These are phyloP conservation scores for Celoporthe dispersa DNA, from an alignment of 2,329 filamentous ascomycete species.

Conservation along the genomic window DNA sequence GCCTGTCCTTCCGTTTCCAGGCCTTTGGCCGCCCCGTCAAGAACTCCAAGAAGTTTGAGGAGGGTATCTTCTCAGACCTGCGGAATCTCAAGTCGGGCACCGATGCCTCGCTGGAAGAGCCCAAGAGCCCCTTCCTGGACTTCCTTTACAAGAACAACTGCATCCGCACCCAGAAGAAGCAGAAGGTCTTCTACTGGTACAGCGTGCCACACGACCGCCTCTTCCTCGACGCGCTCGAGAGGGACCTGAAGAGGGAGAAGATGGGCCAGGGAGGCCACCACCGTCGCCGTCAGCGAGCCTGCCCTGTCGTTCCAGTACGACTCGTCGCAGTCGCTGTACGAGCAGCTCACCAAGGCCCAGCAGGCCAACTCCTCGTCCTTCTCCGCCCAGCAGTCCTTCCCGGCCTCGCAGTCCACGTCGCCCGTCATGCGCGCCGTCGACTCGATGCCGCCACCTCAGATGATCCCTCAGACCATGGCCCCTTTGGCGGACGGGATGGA, in stretches of 20 bases:
- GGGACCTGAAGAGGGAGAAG: constrained; percentile 98
- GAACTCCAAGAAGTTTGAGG: constrained; percentile 99
- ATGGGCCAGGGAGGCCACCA: constrained; percentile 98
- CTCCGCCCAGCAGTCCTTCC: constrained; percentile 75
- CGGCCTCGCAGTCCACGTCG: constrained; percentile 81
- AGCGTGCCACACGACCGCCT: constrained; percentile 97
- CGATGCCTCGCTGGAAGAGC: constrained; percentile 96
- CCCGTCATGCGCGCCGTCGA: constrained; percentile 90
- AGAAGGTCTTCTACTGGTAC: constrained; percentile 99
- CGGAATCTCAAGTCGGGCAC: constrained; percentile 98
- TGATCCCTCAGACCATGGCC: constrained; percentile 58
- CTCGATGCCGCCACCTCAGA: constrained; percentile 80
- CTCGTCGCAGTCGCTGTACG: constrained; percentile 97
- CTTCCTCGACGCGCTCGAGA: constrained; percentile 95
- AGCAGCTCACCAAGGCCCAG: constrained; percentile 98
- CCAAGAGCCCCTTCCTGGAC: constrained; percentile 97
- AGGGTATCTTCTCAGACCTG: constrained; percentile 98
- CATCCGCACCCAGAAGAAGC: constrained; percentile 99
- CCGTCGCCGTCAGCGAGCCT: constrained; percentile 93
- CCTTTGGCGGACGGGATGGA: constrained; percentile 69
- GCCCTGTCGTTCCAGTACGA: constrained; percentile 99
- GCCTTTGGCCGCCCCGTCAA: constrained; percentile 97
- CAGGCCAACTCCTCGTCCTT: constrained; percentile 98
- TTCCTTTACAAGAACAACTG: constrained; percentile 99
- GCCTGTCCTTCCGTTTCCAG: constrained; percentile 96